Conservation (phyloP, 73 alveolate species). For the Paraurostyla sp. region DNA sequence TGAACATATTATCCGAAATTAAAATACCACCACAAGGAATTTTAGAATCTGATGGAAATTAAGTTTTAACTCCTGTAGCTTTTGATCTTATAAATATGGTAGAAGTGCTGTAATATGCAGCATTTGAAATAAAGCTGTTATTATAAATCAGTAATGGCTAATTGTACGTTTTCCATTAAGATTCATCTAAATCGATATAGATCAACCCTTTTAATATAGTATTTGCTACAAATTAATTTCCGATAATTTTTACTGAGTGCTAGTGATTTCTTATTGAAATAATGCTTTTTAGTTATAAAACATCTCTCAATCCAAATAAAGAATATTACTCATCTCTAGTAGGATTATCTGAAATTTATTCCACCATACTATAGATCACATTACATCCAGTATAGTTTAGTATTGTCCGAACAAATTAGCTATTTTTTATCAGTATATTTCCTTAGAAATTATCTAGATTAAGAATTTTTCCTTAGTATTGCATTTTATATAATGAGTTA, state of each 20-base stretch:
- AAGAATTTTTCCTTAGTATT: slow-evolving; percentile 18
- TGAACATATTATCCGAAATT: neutral
- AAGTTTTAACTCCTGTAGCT: neutral
- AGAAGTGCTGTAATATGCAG: neutral
- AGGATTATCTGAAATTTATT: too few species aligned
- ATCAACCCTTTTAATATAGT: neutral
- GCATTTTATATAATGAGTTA: slow-evolving; percentile 1
- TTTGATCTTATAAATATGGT: neutral
- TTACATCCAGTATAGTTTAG: neutral
- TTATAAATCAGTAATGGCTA: neutral
- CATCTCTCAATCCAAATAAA: too few species aligned
- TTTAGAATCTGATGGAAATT: neutral
- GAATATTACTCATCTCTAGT: too few species aligned
- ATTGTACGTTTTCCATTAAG: too few species aligned
- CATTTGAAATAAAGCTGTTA: neutral
- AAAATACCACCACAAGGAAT: neutral
- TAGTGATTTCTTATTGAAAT: neutral
- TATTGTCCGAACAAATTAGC: neutral
- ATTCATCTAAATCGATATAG: neutral
- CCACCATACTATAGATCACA: too few species aligned
- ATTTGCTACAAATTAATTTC: neutral
- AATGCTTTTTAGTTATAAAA: neutral
- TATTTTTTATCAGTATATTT: neutral
- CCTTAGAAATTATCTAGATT: slow-evolving; percentile 31
- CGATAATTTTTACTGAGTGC: neutral